Evolutionary conservation across 1,284 basidiomycete species (phyloP).

Genomic region (Sporisorium sorghi): DNA sequence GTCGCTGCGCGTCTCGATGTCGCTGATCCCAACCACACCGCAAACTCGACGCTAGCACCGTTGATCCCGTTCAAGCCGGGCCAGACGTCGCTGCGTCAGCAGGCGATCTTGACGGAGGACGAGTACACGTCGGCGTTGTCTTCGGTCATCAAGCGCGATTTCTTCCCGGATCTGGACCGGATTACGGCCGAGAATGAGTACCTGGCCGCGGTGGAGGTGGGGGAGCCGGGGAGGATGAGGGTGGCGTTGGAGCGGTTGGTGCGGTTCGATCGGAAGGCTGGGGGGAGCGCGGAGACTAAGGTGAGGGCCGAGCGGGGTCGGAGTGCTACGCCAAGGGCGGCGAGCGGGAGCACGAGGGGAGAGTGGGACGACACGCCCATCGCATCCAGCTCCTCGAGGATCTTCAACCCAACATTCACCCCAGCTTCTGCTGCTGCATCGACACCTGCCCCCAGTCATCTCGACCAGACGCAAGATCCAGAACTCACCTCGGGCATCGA

Average conservation of each 20-base stretch:
- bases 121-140: slow-evolving; percentile 93
- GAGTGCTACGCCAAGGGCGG: too few relatives aligned
- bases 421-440: slow-evolving; percentile 17
- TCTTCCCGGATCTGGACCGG: slow-evolving; percentile 78
- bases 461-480: background rate
- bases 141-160: slow-evolving; percentile 93
- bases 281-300: too few relatives aligned
- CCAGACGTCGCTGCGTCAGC: slow-evolving; percentile 51
- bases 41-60: slow-evolving; percentile 32
- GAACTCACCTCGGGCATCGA: slow-evolving; percentile 25
- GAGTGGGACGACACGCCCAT: slow-evolving; percentile 49
- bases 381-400: background rate
- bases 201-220: slow-evolving; percentile 56
- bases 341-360: background rate
- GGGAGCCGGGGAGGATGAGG: slow-evolving; percentile 37
- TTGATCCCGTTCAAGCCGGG: slow-evolving; percentile 48
- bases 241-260: slow-evolving; percentile 40
- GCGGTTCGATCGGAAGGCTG: slow-evolving; percentile 33
- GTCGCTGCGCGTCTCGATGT: slow-evolving; percentile 11
- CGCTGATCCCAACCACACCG: background rate
- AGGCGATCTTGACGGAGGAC: slow-evolving; percentile 76
- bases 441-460: slow-evolving; percentile 1
- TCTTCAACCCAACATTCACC: slow-evolving; percentile 28
- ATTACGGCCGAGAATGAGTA: slow-evolving; percentile 65
- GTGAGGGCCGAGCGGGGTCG: too few relatives aligned